Evolutionary conservation across 2,329 filamentous ascomycete genomes (phyloP).

Genomic region (Fusarium brachygibbosum): DNA sequence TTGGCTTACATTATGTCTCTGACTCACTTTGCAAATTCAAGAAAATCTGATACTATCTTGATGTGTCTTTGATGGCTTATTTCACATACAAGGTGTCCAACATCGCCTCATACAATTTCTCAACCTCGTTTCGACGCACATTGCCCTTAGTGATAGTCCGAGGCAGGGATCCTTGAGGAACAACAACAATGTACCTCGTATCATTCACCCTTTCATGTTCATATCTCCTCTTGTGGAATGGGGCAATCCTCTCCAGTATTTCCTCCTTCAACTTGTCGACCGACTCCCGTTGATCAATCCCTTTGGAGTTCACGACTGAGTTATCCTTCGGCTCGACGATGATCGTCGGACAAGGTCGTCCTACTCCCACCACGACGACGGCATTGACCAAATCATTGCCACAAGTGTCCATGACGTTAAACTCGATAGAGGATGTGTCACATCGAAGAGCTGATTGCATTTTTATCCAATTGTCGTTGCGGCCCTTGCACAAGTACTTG

Average conservation of each 20-base stretch:
- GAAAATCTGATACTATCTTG: fast-evolving
- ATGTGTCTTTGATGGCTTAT: background rate
- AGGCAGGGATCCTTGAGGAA: constrained; percentile 28
- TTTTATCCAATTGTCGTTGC: constrained; percentile 48
- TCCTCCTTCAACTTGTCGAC: constrained; percentile 14
- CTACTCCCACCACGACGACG: constrained; percentile 36
- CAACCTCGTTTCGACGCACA: constrained; percentile 33
- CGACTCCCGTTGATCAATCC: background rate
- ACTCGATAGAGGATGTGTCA: constrained; percentile 42
- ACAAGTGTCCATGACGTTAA: constrained; percentile 35
- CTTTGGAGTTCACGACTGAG: background rate
- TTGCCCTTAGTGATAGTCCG: constrained; percentile 40
- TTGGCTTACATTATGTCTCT: too few relatives aligned
- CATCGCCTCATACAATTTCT: constrained; percentile 5
- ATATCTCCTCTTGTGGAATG: constrained; percentile 43
- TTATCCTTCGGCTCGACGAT: constrained; percentile 33
- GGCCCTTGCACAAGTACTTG: constrained; percentile 33
- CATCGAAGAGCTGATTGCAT: constrained; percentile 42
- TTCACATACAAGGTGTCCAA: constrained; percentile 17
- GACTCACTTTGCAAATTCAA: background rate
- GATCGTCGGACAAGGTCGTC: constrained; percentile 38
- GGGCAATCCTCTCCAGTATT: constrained; percentile 31
- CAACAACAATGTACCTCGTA: constrained; percentile 33
- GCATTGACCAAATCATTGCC: constrained; percentile 35
- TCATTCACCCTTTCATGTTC: constrained; percentile 40